phyloP scores from a whole-genome alignment of 2,329 filamentous ascomycete genomes.

The Chaetomiaceae sp. region DNA sequence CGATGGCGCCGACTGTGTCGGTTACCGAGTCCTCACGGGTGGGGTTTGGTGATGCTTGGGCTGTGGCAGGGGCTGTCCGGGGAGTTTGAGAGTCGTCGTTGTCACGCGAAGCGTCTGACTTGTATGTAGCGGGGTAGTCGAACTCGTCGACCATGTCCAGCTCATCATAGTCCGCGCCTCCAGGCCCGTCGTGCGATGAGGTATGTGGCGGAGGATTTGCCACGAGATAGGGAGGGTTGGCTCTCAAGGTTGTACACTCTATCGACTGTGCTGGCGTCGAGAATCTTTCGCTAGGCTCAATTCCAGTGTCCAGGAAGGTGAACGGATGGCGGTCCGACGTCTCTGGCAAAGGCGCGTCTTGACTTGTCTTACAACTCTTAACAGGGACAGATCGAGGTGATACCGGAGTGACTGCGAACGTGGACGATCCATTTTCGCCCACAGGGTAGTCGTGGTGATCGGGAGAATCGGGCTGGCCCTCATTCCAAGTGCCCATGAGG shows the following conservation, averaged over 20 bases:
- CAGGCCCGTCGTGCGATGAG: slow-evolving; percentile 19
- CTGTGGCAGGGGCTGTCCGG: neutral
- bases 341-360: too few species aligned
- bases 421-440: slow-evolving; percentile 16
- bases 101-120: slow-evolving; percentile 1
- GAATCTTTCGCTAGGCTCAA: slow-evolving; percentile 12
- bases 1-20: slow-evolving; percentile 94
- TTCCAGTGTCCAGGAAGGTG: too few species aligned
- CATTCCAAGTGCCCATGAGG: slow-evolving; percentile 52
- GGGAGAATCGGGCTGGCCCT: slow-evolving; percentile 57
- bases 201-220: neutral
- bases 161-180: slow-evolving; percentile 7
- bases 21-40: slow-evolving; percentile 61
- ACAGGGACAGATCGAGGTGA: slow-evolving; percentile 10
- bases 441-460: slow-evolving; percentile 18
- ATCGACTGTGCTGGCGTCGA: slow-evolving; percentile 5
- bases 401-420: slow-evolving; percentile 3
- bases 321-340: too few species aligned
- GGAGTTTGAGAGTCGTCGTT: neutral
- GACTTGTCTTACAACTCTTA: too few species aligned
- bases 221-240: slow-evolving; percentile 8
- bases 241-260: slow-evolving; percentile 12
- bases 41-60: slow-evolving; percentile 5
- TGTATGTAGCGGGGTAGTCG: neutral
- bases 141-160: slow-evolving; percentile 3